Evolutionary conservation across 768 basidiomycete genomes (phyloP).

Genomic region (Punctularia strigosozonata): DNA sequence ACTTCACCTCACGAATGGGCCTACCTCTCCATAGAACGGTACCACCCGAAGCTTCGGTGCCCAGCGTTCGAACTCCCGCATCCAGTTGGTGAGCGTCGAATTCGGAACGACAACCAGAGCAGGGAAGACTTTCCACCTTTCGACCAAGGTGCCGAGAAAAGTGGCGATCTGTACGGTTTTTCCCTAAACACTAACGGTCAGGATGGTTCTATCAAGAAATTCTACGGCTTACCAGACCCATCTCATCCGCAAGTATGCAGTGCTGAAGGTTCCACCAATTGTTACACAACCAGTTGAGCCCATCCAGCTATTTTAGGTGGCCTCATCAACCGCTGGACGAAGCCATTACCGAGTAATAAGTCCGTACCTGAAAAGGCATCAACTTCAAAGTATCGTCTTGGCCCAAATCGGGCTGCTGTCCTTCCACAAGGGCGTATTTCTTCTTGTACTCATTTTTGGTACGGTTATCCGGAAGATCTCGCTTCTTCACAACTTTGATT

Average conservation of each 20-base stretch:
- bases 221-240: constrained; percentile 63
- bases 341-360: constrained; percentile 5
- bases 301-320: constrained; percentile 41
- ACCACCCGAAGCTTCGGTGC: constrained; percentile 68
- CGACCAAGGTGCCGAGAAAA: constrained; percentile 59
- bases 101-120: constrained; percentile 91
- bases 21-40: constrained; percentile 80
- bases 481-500: constrained; percentile 46
- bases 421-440: constrained; percentile 30
- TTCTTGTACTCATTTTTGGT: constrained; percentile 41
- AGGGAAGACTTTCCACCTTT: constrained; percentile 53
- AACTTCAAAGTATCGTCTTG: constrained; percentile 52
- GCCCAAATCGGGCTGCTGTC: constrained; percentile 53
- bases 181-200: constrained; percentile 33
- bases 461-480: constrained; percentile 36
- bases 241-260: constrained; percentile 93
- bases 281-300: constrained; percentile 74
- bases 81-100: constrained; percentile 92
- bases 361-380: constrained; percentile 77
- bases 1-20: too few species aligned
- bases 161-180: constrained; percentile 90
- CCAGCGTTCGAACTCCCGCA: constrained; percentile 87
- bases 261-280: constrained; percentile 84
- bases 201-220: neutral
- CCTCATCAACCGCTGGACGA: too few species aligned